A percentile compares a stretch with the other conserved stretches of the same genome.
Conservation (phyloP, 225 moss, liverwort and hornwort species). For the Physcomitrellopsis africana region DNA sequence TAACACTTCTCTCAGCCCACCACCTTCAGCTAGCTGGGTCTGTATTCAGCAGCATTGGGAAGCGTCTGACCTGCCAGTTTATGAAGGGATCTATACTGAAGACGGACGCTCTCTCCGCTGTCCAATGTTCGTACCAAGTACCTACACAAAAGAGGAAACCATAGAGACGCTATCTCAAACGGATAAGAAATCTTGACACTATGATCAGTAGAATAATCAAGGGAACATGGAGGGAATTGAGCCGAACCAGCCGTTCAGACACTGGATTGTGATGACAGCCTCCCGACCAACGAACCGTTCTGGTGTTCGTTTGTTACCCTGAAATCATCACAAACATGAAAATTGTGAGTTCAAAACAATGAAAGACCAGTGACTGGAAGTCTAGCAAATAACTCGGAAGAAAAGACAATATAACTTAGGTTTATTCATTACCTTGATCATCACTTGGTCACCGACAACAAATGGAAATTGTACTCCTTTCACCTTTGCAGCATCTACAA, state of each 20-base stretch:
- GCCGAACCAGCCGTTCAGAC: conserved; percentile 91
- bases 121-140: conserved; percentile 96
- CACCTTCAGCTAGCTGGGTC: conserved; percentile 61
- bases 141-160: conserved; percentile 49
- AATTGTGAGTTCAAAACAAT: not conserved
- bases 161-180: conserved; percentile 3
- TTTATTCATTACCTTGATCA: conserved; percentile 76
- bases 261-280: conserved; percentile 96
- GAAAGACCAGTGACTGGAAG: not conserved
- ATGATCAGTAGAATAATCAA: conserved; percentile 16
- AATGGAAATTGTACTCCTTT: conserved; percentile 99
- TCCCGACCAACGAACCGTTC: conserved; percentile 98
- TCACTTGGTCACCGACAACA: conserved; percentile 90
- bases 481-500: conserved; percentile 65
- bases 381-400: not conserved
- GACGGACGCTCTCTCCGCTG: conserved; percentile 92
- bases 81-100: conserved; percentile 95
- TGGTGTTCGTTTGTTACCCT: conserved; percentile 99
- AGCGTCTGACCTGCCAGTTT: conserved; percentile 86
- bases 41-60: conserved; percentile 68
- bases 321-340: conserved; percentile 22
- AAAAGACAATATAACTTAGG: conserved; percentile 9
- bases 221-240: conserved; percentile 4
- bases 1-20: conserved; percentile 41
- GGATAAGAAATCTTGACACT: conserved; percentile 5